Evolutionary conservation across 306 rosid genomes (phyloP).

Genomic region (Adenanthera pavonina): DNA sequence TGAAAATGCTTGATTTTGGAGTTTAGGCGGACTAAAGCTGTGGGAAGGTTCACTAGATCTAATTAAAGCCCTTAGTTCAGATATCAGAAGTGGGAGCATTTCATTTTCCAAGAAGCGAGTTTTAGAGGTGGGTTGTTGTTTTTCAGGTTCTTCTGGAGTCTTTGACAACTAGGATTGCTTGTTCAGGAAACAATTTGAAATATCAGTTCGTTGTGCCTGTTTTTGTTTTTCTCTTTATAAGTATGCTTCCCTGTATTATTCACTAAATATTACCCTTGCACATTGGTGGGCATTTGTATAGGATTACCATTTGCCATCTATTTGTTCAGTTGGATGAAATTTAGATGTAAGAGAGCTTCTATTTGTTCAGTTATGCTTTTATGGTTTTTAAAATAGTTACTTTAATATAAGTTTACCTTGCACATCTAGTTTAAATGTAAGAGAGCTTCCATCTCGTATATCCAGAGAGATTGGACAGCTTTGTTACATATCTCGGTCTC

Average conservation of each 20-base stretch:
- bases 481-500: not conserved
- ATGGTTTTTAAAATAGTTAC: too few species aligned
- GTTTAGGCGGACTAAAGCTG: constrained; percentile 81
- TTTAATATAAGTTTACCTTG: too few species aligned
- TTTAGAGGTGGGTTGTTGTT: constrained; percentile 74
- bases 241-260: not conserved
- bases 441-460: too few species aligned
- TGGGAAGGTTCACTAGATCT: constrained; percentile 96
- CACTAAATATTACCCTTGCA: not conserved
- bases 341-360: not conserved
- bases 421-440: not conserved
- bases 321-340: not conserved
- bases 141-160: constrained; percentile 41
- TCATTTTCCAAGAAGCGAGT: constrained; percentile 69
- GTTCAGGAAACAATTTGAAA: too few species aligned
- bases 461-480: not conserved
- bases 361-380: too few species aligned
- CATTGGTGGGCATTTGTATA: not conserved
- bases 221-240: not conserved
- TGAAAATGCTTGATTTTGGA: constrained; percentile 33
- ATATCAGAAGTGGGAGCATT: constrained; percentile 55
- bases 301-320: not conserved
- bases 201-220: not conserved
- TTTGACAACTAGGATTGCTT: not conserved
- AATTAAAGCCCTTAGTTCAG: constrained; percentile 70